A percentile compares a stretch with the other conserved stretches of the same genome.
Conservation (phyloP, 768 basidiomycete genomes). For the Tulasnella sp. region DNA sequence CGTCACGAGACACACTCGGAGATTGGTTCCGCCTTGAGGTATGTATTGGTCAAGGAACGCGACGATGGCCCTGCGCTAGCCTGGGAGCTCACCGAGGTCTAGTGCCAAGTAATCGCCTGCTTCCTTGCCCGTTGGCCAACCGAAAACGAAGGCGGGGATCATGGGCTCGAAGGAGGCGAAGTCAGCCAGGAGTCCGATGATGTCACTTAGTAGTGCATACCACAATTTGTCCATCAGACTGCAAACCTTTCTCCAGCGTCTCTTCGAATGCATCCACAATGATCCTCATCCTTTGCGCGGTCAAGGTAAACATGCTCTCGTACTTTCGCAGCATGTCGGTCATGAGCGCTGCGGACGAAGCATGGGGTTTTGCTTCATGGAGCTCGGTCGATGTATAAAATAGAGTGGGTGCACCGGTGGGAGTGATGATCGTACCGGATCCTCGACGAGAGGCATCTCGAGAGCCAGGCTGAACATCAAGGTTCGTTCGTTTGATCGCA, state of each 20-base stretch:
- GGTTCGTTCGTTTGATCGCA: too few relatives aligned
- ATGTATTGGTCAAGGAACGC: background rate
- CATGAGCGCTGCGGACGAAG: too few relatives aligned
- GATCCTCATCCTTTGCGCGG: slow-evolving; percentile 88
- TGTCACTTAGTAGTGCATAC: slow-evolving; percentile 41
- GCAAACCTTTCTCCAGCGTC: slow-evolving; percentile 73
- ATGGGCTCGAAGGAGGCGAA: slow-evolving; percentile 47
- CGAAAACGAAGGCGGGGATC: slow-evolving; percentile 96
- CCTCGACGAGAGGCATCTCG: too few relatives aligned
- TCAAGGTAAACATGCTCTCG: slow-evolving; percentile 78
- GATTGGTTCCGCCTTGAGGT: slow-evolving; percentile 76
- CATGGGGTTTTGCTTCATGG: too few relatives aligned
- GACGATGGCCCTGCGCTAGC: background rate
- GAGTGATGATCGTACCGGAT: too few relatives aligned
- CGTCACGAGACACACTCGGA: slow-evolving; percentile 95
- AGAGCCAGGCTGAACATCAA: too few relatives aligned
- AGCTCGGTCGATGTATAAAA: too few relatives aligned
- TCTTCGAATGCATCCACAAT: slow-evolving; percentile 96
- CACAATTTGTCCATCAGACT: slow-evolving; percentile 74
- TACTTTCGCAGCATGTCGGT: slow-evolving; percentile 54
- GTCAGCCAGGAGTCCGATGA: slow-evolving; percentile 1
- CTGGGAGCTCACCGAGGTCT: slow-evolving; percentile 54
- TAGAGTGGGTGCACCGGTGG: too few relatives aligned
- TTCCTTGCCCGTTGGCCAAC: slow-evolving; percentile 87
- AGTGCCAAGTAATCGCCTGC: slow-evolving; percentile 82